Evolutionary conservation across 1,284 basidiomycete genomes (phyloP), one percentile per base, ranked within the genome.

Genomic region (Cronartium ribicola): DNA sequence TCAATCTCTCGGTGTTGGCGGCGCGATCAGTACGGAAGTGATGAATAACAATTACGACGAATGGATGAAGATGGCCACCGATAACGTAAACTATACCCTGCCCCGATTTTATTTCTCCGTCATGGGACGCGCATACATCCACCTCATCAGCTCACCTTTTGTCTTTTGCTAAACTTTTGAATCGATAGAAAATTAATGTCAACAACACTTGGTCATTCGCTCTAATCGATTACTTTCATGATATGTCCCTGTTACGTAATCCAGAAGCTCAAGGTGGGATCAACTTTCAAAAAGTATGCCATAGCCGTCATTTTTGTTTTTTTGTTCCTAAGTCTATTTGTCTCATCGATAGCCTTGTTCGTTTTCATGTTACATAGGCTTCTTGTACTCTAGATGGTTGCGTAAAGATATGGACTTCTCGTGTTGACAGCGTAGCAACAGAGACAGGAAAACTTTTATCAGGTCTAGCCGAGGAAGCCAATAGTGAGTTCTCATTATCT

Each of bases 1-100:
- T 36, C 71, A 66, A 65, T 61, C 57, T 40, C 44, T 61, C 13
- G 69, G 69, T 43, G 51, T 64, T 51, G n/a, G 37, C 4, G 61
- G 63, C 36, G 48, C 67, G 17, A 73, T 73, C 57, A 73, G 71
- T 59, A 66, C 71, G 29, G 90, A 93, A 78, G 87, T 92, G 41
- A 90, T 91, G 87, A 90, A 85, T 82, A 89, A 88, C 48, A 94
- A 94, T 79, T 94, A 90, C 80, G 95, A 98, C 81, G 94, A 98
- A 81, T 98, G 96, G 95, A 98, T 99, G 95, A 98, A 98, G 85
- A 90, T 98, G 88, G 94, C 94, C 1, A 98, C 95, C 5, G 96
- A 98, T 81, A 98, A 98, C 82, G 94, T 96, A 80, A 78, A 89
- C 84, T 4, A 65, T 20, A 46, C n/a, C 51, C n/a, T 55, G 51